Evolutionary conservation across 1,284 basidiomycete genomes (phyloP), one percentile per base, ranked within the genome.

Genomic region (Ceratobasidium sp.): DNA sequence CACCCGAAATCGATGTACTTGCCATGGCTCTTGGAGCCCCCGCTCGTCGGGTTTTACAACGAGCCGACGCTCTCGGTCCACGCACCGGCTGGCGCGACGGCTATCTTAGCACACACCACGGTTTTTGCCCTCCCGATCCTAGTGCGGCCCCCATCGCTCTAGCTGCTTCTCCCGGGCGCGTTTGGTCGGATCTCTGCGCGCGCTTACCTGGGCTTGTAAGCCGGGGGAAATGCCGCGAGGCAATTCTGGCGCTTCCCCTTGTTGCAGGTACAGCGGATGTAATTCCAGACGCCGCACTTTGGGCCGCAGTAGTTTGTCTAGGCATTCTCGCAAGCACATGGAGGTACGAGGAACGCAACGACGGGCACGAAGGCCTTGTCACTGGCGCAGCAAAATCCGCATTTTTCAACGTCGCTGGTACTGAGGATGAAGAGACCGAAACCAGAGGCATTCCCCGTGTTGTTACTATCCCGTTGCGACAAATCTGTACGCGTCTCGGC

Each of bases 241-340:
- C 65, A 17, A 68, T 68, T 38, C 27, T 56, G 31, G 67, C 40
- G 1, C 67, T 68, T 31, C 67, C 67, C 32, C 52, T 68, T 12
- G 47, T 68, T 25, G 25, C 29, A 13, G 67, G 67, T 12, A 34
- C 67, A 6, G 27, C 38, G 15, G 67, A 54, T 15, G 55, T 56
- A 10, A 57, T 68, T 40, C 67, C 67, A 13, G 67, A 68, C 38
- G 67, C 67, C 6, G 67, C 54, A 27, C 67, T 68, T 17, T 68
- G 67, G 67, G 67, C 67, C 17, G 67, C 67, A 15, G 67, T 68
- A 15, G 67, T 68, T 15, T 68, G 67, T 50, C 55, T 68, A 20
- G 67, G 67, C 8, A 68, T 68, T 20, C 53, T 68, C 27, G 67
- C 67, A 12, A 56, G 53, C 22, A 68, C 55, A 17, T 68, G 50